Base-by-base conservation (phyloP, 1,139 yeast genomes). In the Wickerhamomyces sp. region DNA sequence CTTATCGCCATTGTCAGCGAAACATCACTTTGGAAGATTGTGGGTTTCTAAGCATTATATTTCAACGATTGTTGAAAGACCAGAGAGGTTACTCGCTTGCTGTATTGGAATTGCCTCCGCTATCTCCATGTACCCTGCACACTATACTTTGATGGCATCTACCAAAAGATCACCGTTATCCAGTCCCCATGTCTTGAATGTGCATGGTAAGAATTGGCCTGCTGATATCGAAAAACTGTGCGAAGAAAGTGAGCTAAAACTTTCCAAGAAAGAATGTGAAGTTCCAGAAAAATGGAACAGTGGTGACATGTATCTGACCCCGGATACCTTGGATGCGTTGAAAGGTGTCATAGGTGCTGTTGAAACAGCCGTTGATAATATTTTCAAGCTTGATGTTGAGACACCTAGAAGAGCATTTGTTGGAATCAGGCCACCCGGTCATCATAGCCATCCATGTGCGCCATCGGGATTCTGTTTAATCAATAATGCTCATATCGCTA, bases 381-480 rank as follows among this genome's bases (percentile, higher is more conserved):
- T 79, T 12, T 78, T 68, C 48, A 58, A 54, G 10, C 56, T 41
- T 16, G 56, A 54, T 28, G 55, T 53, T 13, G 58, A 60, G 7
- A 64, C 65, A 30, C 75, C 77, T 44, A 73, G 70, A 47, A 68
- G 82, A 41, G 82, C 82, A 3, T 85, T 85, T 62, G 81, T 81
- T 0, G 77, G 80, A 3, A 74, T 86, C 34, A 68, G 95, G 40
- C 95, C 95, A 2, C 95, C 95, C 0, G 96, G 96, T 2, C 96
- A 87, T 56, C 96, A 87, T 58, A 82, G 89, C n/a, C 95, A 85
- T 53, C 84, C 89, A 0, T 78, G 84, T 44, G 72, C 78, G 16
- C 95, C 96, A 0, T 80, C 90, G 28, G 96, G 96, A n/a, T 87
- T 87, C 57, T 87, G 96, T 60, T 63, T 87, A 37, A 67, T 87